Base-by-base conservation (phyloP, 1,284 basidiomycete genomes). In the Moesziomyces sp. region DNA sequence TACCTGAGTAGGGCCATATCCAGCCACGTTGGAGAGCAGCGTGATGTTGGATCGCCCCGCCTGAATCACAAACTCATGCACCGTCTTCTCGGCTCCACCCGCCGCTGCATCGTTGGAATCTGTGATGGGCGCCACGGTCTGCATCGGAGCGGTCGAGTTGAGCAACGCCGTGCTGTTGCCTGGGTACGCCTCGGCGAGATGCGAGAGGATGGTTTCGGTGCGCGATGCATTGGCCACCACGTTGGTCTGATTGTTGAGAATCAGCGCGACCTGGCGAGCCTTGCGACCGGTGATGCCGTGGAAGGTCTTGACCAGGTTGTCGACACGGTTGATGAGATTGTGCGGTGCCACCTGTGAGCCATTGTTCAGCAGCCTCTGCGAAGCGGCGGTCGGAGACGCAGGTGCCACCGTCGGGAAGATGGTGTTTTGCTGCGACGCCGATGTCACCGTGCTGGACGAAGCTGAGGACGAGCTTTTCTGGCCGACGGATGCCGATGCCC, bases 1-100 rank as follows among this genome's bases (percentile, higher is more conserved):
- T 1, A 76, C 73, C 52, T 80, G 57, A 7, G 52, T n/a, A 3
- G 74, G 72, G 1, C 77, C 74, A 58, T 83, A 83, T 5, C 42
- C 49, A 4, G 75, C 44, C 14, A 71, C 59, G 69, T 80, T 81
- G 45, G 73, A 78, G 9, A 67, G 47, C 16, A 79, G 26, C 2
- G 53, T 57, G 26, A 73, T 46, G 40, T 50, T 54, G 21, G 70
- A 66, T 1, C 52, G 50, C 1, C 58, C 62, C 4, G 58, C 24
- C 28, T 47, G 40, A 8, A 65, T 47, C 33, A 53, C 40, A 23
- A 23, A 61, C 26, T 56, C 26, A 19, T 61, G 54, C 38, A 40
- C 16, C 18, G 16, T 18, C 38, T 40, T 40, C 16, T 16, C 16
- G 13, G 11, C 38, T 14, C 16, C 16, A 14, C 14, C 38, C 5